Evolutionary conservation across 2,329 filamentous ascomycete genomes (phyloP).

Genomic region (Penicillium sp.): DNA sequence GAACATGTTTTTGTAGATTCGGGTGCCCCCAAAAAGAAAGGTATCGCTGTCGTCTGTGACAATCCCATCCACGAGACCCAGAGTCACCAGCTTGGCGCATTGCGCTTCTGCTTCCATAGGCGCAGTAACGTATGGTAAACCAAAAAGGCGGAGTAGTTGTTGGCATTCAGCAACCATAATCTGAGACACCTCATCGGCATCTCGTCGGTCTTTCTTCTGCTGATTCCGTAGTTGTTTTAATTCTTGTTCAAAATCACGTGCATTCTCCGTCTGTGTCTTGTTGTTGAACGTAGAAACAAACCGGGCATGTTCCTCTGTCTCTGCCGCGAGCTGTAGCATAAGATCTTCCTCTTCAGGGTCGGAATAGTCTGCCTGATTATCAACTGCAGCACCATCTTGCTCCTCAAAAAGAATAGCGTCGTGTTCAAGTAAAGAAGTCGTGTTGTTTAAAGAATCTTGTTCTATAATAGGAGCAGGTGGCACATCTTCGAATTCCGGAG

Average conservation of each 20-base stretch:
- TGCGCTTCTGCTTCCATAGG: conserved; percentile 99
- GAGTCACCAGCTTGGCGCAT: conserved; percentile 80
- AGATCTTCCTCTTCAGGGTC: conserved; percentile 92
- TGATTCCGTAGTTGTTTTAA: conserved; percentile 83
- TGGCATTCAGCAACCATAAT: conserved; percentile 97
- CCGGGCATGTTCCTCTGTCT: conserved; percentile 89
- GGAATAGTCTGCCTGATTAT: conserved; percentile 62
- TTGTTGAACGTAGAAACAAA: conserved; percentile 86
- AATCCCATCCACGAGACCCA: conserved; percentile 92
- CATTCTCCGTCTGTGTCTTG: conserved; percentile 65
- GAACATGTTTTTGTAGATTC: conserved; percentile 99
- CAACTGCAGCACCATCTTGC: conserved; percentile 26
- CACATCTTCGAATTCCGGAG: conserved; percentile 52
- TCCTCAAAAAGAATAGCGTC: conserved; percentile 13
- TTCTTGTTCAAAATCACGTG: conserved; percentile 79
- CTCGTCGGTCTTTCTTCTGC: conserved; percentile 91
- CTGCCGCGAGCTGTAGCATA: conserved; percentile 76
- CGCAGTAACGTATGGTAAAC: conserved; percentile 91
- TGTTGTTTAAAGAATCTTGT: conserved; percentile 15
- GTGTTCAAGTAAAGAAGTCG: conserved; percentile 24
- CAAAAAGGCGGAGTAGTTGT: conserved; percentile 81
- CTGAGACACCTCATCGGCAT: conserved; percentile 94
- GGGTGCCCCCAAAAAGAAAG: conserved; percentile 92
- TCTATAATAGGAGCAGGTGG: conserved; percentile 21
- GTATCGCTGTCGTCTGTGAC: conserved; percentile 97